phyloP scores from a whole-genome alignment of 208 protist genomes.

The Giardia duodenalis region DNA sequence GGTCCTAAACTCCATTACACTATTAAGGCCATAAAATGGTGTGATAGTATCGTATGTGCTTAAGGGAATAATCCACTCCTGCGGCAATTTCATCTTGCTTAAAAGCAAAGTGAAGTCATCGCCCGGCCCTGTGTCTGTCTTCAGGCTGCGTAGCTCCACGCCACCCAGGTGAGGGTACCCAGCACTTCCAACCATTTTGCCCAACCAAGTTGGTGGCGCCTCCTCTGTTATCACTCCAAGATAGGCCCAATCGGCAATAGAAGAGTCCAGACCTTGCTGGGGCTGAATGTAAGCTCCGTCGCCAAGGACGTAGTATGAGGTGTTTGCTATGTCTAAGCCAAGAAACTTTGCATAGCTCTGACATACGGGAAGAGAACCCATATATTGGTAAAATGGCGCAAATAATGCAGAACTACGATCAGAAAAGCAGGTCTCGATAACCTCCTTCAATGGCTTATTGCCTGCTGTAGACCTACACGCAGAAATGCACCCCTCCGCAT shows the following conservation, averaged over 20 bases:
- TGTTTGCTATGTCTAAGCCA: neutral
- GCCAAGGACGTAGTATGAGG: neutral
- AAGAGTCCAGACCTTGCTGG: neutral
- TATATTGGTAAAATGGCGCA: neutral
- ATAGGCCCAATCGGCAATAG: neutral
- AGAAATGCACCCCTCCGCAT: neutral
- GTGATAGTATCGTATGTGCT: too few relatives aligned
- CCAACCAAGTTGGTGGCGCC: too few relatives aligned
- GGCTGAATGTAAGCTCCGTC: neutral
- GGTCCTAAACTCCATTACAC: too few relatives aligned
- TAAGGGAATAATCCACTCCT: too few relatives aligned
- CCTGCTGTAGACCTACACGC: neutral
- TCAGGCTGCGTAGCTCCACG: too few relatives aligned
- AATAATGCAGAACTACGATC: neutral
- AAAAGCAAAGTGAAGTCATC: too few relatives aligned
- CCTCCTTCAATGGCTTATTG: neutral
- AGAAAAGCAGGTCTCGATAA: neutral
- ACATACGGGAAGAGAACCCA: neutral
- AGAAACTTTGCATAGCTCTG: neutral
- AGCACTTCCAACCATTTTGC: too few relatives aligned
- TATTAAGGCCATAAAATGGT: too few relatives aligned
- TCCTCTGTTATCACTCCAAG: neutral
- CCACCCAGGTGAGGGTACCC: too few relatives aligned
- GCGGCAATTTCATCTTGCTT: too few relatives aligned
- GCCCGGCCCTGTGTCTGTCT: too few relatives aligned